Percentiles rank a stretch among this genome's conserved stretches.
phyloP scores from a whole-genome alignment of 2,329 filamentous ascomycete genomes.

The Dothiorella sarmentorum region DNA sequence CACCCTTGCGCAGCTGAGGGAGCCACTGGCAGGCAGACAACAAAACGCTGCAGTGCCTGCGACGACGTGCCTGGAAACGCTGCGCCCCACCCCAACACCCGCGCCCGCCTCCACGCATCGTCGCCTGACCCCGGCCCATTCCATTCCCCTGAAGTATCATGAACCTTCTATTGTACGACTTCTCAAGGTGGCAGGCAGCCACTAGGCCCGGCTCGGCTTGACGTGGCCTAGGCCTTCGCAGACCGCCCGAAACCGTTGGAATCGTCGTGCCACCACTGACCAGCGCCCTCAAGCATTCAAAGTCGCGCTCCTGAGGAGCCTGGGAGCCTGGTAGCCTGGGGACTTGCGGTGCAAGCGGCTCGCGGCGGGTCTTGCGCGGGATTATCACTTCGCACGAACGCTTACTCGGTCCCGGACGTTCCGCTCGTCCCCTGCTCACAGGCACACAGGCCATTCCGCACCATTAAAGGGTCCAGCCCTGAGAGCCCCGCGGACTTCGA shows the following conservation, averaged over 20 bases:
- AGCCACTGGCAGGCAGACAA: constrained; percentile 4
- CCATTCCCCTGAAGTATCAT: constrained; percentile 2
- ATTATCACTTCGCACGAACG: neutral
- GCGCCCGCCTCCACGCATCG: neutral
- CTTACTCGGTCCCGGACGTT: neutral
- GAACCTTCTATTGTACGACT: neutral
- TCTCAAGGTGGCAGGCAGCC: no score
- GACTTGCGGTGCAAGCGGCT: neutral
- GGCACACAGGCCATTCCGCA: neutral
- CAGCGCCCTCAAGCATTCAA: constrained; percentile 5
- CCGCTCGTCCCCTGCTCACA: neutral
- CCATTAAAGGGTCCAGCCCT: neutral
- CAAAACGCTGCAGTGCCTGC: neutral
- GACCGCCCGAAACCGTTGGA: neutral
- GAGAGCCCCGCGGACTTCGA: neutral
- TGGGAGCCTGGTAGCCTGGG: no score
- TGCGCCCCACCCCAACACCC: constrained; percentile 4
- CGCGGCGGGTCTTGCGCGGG: neutral
- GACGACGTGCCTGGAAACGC: neutral
- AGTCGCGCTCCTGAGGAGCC: neutral
- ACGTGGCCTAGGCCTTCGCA: neutral
- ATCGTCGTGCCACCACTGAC: neutral
- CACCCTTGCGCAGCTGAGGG: neutral
- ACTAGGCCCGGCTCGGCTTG: constrained; percentile 1
- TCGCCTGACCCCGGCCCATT: neutral